Percentiles rank a stretch among this genome's conserved stretches.
These are phyloP conservation scores for Leccinum boreale DNA, from an alignment of 768 basidiomycete species.

Conservation along the genomic window DNA sequence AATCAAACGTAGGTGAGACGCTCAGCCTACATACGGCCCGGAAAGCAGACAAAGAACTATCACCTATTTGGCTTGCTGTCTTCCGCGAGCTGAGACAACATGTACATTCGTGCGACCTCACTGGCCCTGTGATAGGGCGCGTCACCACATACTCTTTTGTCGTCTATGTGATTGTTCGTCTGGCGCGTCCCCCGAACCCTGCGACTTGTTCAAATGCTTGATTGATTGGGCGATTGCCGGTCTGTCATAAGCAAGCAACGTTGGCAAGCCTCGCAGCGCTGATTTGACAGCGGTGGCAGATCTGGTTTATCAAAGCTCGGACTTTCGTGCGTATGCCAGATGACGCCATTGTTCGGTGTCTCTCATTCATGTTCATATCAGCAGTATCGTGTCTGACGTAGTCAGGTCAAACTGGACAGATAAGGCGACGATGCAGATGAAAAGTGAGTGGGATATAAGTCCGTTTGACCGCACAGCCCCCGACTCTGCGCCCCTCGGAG, in stretches of 20 bases:
- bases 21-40: neutral
- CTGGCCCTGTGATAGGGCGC: neutral
- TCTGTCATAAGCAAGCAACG: neutral
- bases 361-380: constrained; percentile 13
- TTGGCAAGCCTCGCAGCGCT: constrained; percentile 4
- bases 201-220: neutral
- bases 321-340: neutral
- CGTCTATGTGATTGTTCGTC: constrained; percentile 4
- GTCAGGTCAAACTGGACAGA: constrained; percentile 4
- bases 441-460: neutral
- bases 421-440: constrained; percentile 4
- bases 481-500: constrained; percentile 16
- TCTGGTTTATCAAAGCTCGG: neutral
- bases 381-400: neutral
- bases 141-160: neutral
- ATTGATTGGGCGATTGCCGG: constrained; percentile 4
- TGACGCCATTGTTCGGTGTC: constrained; percentile 12
- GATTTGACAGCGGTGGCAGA: constrained; percentile 13
- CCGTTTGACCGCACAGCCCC: constrained; percentile 5
- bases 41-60: constrained; percentile 10
- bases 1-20: constrained; percentile 7
- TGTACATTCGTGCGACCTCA: constrained; percentile 7
- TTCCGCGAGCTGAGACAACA: neutral
- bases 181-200: constrained; percentile 5
- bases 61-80: constrained; percentile 8